Base-by-base conservation (phyloP, 2,329 filamentous ascomycete genomes). In the Cladosporium phlei region DNA sequence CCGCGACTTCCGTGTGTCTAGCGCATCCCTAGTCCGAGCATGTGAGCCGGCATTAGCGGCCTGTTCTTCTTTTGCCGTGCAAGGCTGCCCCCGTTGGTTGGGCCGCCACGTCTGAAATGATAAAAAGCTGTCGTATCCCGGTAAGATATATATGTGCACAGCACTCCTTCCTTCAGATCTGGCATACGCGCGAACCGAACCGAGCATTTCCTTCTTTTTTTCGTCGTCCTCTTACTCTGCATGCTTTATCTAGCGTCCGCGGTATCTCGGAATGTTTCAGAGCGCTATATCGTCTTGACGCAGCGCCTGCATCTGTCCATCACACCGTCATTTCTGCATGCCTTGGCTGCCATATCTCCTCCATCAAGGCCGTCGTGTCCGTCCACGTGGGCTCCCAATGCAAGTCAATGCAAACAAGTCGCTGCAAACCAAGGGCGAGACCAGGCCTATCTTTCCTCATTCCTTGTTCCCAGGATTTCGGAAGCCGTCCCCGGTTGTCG, bases 311-410 rank as follows among this genome's bases (percentile, higher is more conserved):
- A 29, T 43, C 20, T 33, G 28, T 29, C 19, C 39, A 29, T 43
- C 39, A 33, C 39, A 43, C 39, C 39, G 39, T 33, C 20, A 20
- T 42, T 21, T 33, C 28, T 29, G 38, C 17, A 29, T 30, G 38
- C 17, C 29, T 12, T 19, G 14, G n/a, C 24, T 24, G 28, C 24
- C 28, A 21, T 9, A 11, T 22, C 24, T 21, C 20, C n/a, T n/a
- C n/a, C n/a, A n/a, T n/a, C n/a, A n/a, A n/a, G n/a, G n/a, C n/a
- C n/a, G n/a, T n/a, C n/a, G n/a, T n/a, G n/a, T 39, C 20, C 28
- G 39, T 25, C 28, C 39, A 43, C 39, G 39, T 43, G 39, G 39
- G 39, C 39, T 32, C n/a, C n/a, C n/a, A n/a, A n/a, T n/a, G n/a
- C n/a, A n/a, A n/a, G n/a, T n/a, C n/a, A n/a, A n/a, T n/a, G n/a